Evolutionary conservation across 805 yeast genomes (phyloP), one percentile per base, ranked within the genome.

Genomic region (Cyberlindnera veronae): DNA sequence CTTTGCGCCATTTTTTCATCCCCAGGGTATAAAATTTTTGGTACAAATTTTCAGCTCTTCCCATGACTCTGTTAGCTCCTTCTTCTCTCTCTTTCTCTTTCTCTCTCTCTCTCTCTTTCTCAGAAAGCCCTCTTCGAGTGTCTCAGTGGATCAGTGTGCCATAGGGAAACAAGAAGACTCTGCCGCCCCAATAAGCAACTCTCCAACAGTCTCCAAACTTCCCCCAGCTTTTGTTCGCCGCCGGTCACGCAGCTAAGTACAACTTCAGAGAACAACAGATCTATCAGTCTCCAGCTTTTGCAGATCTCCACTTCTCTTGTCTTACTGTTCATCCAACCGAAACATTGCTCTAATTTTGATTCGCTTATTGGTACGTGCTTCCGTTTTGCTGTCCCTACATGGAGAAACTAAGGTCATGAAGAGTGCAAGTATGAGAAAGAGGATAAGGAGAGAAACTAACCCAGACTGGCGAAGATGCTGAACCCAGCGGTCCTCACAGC

Each of bases 81-180:
- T 53, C 56, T 41, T 40, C 41, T 44, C 49, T 48, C 46, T 41
- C 57, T 40, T 42, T 39, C 23, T 42, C 45, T 49, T 46, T 46
- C 63, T 46, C 68, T 67, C 66, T 62, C 45, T 48, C 45, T 43
- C 36, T 42, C 44, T 41, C 44, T 42, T 48, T 53, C 54, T 54
- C 60, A 55, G 59, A 54, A 55, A 54, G 54, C 58, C 50, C 58
- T 51, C 54, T 45, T 50, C 46, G 40, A 36, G 44, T 36, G 38
- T 43, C 41, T 32, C 29, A 34, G 40, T 36, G 45, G 44, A 44
- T 38, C 41, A 28, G 39, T 36, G 39, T 42, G 45, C 45, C 41
- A 38, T 38, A 21, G 39, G 44, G 39, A 39, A 38, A 29, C 40
- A 36, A 38, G 44, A 36, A 40, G 39, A 36, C 47, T 36, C 36